Evolutionary conservation across 305 asterid species (phyloP), one percentile per base, ranked within the genome.

Genomic region (Solanum aculeatissimum): DNA sequence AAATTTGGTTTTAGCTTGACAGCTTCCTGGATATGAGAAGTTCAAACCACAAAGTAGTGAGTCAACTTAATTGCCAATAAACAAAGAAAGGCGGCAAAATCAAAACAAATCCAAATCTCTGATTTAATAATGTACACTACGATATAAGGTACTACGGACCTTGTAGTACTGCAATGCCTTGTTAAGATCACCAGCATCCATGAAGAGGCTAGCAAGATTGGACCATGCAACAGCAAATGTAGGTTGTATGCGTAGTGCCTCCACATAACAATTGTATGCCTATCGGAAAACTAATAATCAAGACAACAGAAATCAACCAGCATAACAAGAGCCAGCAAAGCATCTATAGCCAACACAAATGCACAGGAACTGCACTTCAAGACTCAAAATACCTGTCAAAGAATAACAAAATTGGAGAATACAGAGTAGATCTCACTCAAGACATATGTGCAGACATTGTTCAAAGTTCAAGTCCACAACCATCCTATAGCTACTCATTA

Each of bases 141-240:
- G 11, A 32, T 62, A 29, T 19, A 54, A 83, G 83, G n/a, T 83
- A 85, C 84, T 60, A 84, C 70, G 43, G 85, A 93, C 99, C 98
- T 95, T 94, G 89, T 97, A 97, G 91, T 97, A 97, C 88, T 97
- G 98, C 92, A 93, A 88, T 86, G 99, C 98, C 88, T 98, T 90
- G 85, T 89, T 93, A 85, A 92, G 94, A 92, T 97, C 99, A 80
- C 98, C 97, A 43, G 95, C 92, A 88, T 97, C 99, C 99, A 95
- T 97, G 88, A 92, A 95, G 88, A 97, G 94, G 47, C 98, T 97
- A 89, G 99, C 99, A 88, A 97, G 98, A 91, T 95, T 95, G 89
- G 99, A 97, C 99, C 99, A 97, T 27, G 99, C 99, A 86, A 97
- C 92, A 82, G 99, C 98, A 91, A 97, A 97, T 35, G 96, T 87